Conservation (phyloP, 306 rosid genomes). For the Fagus sylvatica region DNA sequence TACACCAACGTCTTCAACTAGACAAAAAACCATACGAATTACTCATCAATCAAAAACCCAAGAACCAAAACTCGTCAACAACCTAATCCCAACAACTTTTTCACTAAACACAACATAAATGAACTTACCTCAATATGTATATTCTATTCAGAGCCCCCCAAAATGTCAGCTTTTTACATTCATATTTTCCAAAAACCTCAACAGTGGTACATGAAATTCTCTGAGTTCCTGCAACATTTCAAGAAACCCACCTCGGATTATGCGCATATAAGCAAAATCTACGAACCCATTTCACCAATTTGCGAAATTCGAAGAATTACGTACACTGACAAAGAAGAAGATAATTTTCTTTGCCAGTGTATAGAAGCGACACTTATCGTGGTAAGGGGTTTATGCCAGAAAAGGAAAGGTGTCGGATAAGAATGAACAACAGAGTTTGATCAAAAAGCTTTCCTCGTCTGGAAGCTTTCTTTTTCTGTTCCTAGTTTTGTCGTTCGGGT, state of each 20-base stretch:
- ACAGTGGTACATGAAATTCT: constrained; percentile 28
- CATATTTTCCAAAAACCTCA: constrained; percentile 22
- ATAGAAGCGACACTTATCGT: constrained; percentile 26
- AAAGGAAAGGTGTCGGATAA: constrained; percentile 23
- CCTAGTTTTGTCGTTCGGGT: neutral
- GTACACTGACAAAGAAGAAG: constrained; percentile 4
- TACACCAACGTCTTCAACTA: neutral
- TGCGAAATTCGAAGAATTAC: constrained; percentile 21
- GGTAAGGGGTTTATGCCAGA: constrained; percentile 23
- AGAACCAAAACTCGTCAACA: neutral
- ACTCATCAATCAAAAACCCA: neutral
- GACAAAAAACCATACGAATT: neutral
- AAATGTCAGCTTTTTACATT: constrained; percentile 5
- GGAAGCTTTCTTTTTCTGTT: neutral
- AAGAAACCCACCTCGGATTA: constrained; percentile 33
- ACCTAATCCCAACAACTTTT: constrained; percentile 16
- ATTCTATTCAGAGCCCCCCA: neutral
- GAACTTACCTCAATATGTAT: constrained; percentile 20
- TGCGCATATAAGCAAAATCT: constrained; percentile 17
- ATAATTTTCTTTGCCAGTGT: constrained; percentile 13
- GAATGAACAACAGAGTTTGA: neutral
- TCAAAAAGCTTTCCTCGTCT: neutral
- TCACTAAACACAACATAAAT: neutral
- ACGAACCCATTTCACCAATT: constrained; percentile 30
- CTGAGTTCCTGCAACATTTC: constrained; percentile 13